A percentile compares a stretch with the other conserved stretches of the same genome.
phyloP scores from a whole-genome alignment of 306 rosid genomes.

The Hylodesmum podocarpum region DNA sequence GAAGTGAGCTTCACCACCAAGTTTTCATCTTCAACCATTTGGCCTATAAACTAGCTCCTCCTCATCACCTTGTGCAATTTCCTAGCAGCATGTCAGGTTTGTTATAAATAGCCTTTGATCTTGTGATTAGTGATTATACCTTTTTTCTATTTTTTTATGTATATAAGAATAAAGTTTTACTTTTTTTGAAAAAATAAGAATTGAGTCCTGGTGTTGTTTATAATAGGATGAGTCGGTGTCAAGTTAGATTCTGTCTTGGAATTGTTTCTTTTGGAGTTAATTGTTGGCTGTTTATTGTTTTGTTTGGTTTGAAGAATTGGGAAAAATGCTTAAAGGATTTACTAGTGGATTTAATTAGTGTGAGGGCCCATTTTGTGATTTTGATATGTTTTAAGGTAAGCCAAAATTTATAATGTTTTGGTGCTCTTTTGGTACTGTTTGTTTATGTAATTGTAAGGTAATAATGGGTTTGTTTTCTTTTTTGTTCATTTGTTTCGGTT shows the following conservation, averaged over 20 bases:
- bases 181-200: too few species aligned
- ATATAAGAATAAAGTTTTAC: background rate
- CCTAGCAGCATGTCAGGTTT: constrained; percentile 52
- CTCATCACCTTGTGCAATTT: constrained; percentile 49
- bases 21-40: constrained; percentile 57
- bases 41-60: constrained; percentile 49
- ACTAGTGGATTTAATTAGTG: background rate
- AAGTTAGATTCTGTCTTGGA: constrained; percentile 24
- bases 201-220: background rate
- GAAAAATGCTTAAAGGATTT: background rate
- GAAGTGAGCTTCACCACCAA: constrained; percentile 66
- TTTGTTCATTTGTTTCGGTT: constrained; percentile 41
- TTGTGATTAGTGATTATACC: background rate
- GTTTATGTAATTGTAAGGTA: constrained; percentile 11
- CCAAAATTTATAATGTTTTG: background rate
- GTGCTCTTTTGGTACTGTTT: background rate
- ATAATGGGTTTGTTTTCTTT: constrained; percentile 15
- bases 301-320: background rate
- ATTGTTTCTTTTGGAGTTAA: constrained; percentile 1
- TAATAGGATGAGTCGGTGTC: background rate
- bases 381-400: background rate
- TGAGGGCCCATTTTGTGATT: background rate
- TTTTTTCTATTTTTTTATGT: background rate
- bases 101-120: background rate
- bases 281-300: background rate